Conservation (phyloP, 148 eudicot species). For the Salicornia ramosissima region DNA sequence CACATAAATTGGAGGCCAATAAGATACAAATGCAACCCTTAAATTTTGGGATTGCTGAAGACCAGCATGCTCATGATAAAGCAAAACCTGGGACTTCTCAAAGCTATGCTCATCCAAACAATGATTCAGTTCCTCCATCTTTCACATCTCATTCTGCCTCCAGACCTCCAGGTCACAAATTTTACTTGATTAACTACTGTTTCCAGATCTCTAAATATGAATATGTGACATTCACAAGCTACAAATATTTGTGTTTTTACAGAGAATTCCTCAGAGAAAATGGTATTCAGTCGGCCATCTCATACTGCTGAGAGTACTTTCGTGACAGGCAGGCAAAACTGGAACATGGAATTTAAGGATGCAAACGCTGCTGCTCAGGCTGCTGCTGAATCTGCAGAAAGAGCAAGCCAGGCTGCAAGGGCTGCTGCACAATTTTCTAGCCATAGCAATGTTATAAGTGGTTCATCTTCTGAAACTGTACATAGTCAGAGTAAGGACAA, state of each 20-base stretch:
- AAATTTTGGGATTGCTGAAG: conserved; percentile 32
- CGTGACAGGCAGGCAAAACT: conserved; percentile 33
- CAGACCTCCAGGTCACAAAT: conserved; percentile 45
- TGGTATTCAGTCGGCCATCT: conserved; percentile 28
- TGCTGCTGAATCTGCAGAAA: conserved; percentile 96
- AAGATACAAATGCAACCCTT: conserved; percentile 45
- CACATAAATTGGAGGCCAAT: conserved; percentile 35
- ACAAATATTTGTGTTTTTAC: conserved; percentile 15
- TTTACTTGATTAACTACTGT: not conserved
- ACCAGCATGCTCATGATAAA: conserved; percentile 19
- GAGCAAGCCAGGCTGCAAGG: conserved; percentile 91
- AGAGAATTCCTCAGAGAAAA: conserved; percentile 38
- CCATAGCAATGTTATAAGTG: conserved; percentile 25
- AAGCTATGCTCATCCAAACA: conserved; percentile 27
- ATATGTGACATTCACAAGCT: not conserved
- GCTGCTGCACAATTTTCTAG: conserved; percentile 89
- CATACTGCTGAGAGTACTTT: conserved; percentile 29
- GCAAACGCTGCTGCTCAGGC: conserved; percentile 94
- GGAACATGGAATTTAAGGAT: conserved; percentile 84
- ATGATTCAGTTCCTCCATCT: conserved; percentile 18
- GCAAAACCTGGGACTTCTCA: conserved; percentile 30
- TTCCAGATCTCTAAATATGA: not conserved
- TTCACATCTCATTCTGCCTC: conserved; percentile 29
- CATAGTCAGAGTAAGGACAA: conserved; percentile 29
- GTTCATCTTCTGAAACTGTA: conserved; percentile 34